Evolutionary conservation across 2,329 filamentous ascomycete species (phyloP), one percentile per base, ranked within the genome.

Genomic region (Fusarium buxicola): DNA sequence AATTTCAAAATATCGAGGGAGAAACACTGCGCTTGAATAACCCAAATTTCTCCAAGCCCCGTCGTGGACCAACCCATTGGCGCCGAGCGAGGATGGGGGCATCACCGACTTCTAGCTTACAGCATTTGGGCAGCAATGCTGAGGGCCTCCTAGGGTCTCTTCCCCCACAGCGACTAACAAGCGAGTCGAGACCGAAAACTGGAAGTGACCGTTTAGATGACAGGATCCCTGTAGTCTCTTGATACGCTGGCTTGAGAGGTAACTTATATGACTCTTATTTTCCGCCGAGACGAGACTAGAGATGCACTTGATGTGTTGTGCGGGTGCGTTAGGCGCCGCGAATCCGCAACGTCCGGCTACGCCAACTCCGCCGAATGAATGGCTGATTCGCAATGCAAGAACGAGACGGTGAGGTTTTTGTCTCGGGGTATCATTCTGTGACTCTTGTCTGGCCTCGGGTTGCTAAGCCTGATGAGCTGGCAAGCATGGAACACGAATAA

Each of bases 41-140:
- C 32, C 15, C 35, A 18, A 43, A 28, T 27, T 47, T 45, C 46
- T 65, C 46, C 65, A 64, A 64, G 61, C 60, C 60, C 60, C 60
- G 30, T 48, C 60, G 51, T 65, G 61, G 61, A 49, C 56, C 61
- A 65, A 61, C 48, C 41, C 41, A 30, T 59, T 60, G 51, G 44
- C 30, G 44, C 40, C 51, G 53, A 28, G 38, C 21, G 47, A 55
- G 28, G 41, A 32, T 45, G 58, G 56, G 61, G 61, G 57, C 47
- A 64, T 65, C 60, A 57, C 55, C 50, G 60, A 61, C 60, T 55
- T 52, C 16, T 25, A 15, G 21, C n/a, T 27, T n/a, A n/a, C 15
- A 39, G 25, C 45, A 36, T 30, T 64, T 65, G 61, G 61, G 61
- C 61, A 64, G 54, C 61, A 64, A 64, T 65, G 60, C 60, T 58